Conservation (phyloP, 2,329 filamentous ascomycete species). For the Colletotrichum sp. region DNA sequence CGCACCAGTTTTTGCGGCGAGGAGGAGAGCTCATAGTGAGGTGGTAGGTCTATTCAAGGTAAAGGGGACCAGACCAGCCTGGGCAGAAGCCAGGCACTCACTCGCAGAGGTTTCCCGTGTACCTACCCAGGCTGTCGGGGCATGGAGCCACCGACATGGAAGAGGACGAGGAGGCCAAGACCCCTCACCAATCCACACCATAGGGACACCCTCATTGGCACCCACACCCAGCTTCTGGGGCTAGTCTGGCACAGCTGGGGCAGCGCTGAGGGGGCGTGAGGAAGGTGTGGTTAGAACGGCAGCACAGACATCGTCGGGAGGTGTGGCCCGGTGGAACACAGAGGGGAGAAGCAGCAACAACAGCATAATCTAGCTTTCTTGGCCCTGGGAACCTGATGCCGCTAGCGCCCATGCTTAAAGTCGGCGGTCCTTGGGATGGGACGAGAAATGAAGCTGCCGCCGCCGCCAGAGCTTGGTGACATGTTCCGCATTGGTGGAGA, state of each 20-base stretch:
- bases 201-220: not conserved
- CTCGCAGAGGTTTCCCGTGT: constrained; percentile 1
- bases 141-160: constrained; percentile 9
- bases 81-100: not conserved
- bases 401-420: constrained; percentile 16
- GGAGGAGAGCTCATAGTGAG: not conserved
- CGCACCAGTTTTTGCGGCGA: not conserved
- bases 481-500: constrained; percentile 9
- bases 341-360: not conserved
- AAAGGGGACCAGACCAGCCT: not conserved
- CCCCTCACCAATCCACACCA: not conserved
- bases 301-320: constrained; percentile 16
- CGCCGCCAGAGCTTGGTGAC: constrained; percentile 1
- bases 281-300: constrained; percentile 12
- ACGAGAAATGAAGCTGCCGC: constrained; percentile 13
- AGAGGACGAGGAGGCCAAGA: not conserved
- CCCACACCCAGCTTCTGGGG: not conserved
- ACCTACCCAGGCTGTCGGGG: constrained; percentile 20
- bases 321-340: not conserved
- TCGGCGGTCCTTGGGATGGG: constrained; percentile 12
- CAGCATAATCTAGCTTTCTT: constrained; percentile 20
- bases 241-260: constrained; percentile 27
- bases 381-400: constrained; percentile 16
- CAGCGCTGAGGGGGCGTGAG: not conserved
- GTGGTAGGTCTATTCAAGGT: not conserved